A percentile compares a stretch with the other conserved stretches of the same genome.
Evolutionary conservation across 208 protist genomes (phyloP).

Genomic region (Wallacemonas sp.): DNA sequence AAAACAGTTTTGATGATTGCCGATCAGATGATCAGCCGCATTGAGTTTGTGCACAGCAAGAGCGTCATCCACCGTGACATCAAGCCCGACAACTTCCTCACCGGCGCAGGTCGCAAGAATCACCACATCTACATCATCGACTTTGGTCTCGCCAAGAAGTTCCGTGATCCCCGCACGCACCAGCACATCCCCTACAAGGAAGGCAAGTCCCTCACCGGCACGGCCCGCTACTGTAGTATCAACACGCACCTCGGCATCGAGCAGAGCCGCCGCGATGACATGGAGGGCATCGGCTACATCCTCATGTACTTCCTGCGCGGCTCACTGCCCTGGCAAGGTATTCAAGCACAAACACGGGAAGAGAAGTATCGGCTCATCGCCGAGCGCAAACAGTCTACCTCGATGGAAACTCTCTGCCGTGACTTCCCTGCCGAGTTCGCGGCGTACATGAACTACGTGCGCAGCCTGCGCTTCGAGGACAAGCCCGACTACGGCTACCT

Average conservation of each 20-base stretch:
- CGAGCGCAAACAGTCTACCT: conserved; percentile 97
- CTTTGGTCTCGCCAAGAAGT: conserved; percentile 99
- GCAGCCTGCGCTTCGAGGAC: conserved; percentile 98
- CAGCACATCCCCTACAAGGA: conserved; percentile 99
- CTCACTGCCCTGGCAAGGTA: conserved; percentile 98
- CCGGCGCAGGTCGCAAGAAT: conserved; percentile 89
- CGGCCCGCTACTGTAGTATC: conserved; percentile 99
- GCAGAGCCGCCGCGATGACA: conserved; percentile 96
- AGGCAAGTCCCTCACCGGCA: conserved; percentile 99
- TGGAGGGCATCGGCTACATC: conserved; percentile 99
- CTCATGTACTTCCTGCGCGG: conserved; percentile 99
- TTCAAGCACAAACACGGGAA: conserved; percentile 95
- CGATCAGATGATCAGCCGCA: conserved; percentile 91
- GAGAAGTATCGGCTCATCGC: conserved; percentile 99
- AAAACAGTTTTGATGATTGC: conserved; percentile 94
- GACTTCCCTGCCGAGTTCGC: conserved; percentile 95
- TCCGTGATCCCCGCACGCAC: conserved; percentile 97
- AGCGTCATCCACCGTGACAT: conserved; percentile 95
- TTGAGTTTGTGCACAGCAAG: conserved; percentile 94
- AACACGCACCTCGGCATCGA: conserved; percentile 99
- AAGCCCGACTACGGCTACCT: conserved; percentile 99
- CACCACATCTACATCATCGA: conserved; percentile 97
- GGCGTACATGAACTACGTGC: conserved; percentile 97
- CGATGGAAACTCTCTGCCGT: conserved; percentile 96
- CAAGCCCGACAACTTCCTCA: conserved; percentile 95